A percentile compares a stretch with the other conserved stretches of the same genome.
These are phyloP conservation scores for Blastobotrys petasosporus DNA, from an alignment of 1,139 yeast genomes.

Conservation along the genomic window DNA sequence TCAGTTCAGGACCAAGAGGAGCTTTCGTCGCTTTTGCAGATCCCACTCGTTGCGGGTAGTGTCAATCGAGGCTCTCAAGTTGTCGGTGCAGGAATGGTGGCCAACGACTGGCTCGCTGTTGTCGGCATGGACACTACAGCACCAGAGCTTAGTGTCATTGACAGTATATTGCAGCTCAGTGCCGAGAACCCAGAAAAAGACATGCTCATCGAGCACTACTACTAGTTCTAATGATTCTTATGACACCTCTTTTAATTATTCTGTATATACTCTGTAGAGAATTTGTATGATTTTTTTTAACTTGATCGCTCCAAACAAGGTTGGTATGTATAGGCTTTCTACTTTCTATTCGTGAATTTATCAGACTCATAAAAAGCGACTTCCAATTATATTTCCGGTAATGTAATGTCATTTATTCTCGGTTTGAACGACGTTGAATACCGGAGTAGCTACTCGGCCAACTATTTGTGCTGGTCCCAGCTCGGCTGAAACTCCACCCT, in stretches of 20 bases:
- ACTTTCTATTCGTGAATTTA: too few species aligned
- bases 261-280: too few species aligned
- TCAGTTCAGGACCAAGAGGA: conserved; percentile 98
- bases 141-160: conserved; percentile 94
- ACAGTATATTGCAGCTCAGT: conserved; percentile 67
- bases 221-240: conserved; percentile 19
- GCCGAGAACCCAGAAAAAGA: conserved; percentile 38
- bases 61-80: conserved; percentile 97
- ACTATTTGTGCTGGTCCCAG: too few species aligned
- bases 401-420: too few species aligned
- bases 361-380: too few species aligned
- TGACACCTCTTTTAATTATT: background rate
- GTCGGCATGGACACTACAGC: conserved; percentile 98
- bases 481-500: too few species aligned
- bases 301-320: background rate
- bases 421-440: too few species aligned
- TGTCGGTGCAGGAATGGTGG: conserved; percentile 98
- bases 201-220: conserved; percentile 37
- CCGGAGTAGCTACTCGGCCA: too few species aligned
- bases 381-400: too few species aligned
- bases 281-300: background rate
- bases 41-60: conserved; percentile 97
- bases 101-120: conserved; percentile 96
- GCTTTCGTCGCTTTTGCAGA: conserved; percentile 88
- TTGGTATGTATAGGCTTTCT: background rate